Percentiles rank a stretch among this genome's conserved stretches.
Evolutionary conservation across 129 eudicot genomes (phyloP).

Genomic region (Erigeron canadensis): DNA sequence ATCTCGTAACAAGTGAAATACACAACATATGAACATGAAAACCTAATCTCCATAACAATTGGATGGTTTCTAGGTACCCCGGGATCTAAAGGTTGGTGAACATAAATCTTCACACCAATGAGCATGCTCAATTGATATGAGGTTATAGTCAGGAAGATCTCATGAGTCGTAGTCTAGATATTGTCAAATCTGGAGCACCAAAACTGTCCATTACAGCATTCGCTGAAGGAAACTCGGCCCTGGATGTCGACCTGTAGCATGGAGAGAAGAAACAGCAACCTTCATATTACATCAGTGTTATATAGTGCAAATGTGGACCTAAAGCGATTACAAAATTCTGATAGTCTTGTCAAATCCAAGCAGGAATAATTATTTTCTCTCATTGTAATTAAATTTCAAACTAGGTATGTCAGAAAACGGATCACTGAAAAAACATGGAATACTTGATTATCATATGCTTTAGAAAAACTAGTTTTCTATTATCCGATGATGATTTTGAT

Average conservation of each 20-base stretch:
- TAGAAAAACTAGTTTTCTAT: neutral
- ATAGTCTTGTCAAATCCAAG: neutral
- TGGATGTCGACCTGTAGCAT: constrained; percentile 56
- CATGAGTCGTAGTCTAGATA: constrained; percentile 54
- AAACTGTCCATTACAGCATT: constrained; percentile 71
- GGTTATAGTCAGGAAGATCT: constrained; percentile 35
- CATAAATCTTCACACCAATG: neutral
- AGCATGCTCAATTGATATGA: neutral
- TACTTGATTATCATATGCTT: neutral
- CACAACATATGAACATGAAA: constrained; percentile 21
- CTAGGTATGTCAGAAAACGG: neutral
- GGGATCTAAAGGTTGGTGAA: neutral
- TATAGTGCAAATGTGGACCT: neutral
- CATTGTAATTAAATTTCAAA: neutral
- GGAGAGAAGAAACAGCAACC: neutral
- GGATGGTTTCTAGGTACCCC: neutral
- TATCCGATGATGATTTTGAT: too few relatives aligned
- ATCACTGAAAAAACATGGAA: neutral
- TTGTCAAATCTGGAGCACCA: constrained; percentile 77
- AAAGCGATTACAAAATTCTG: too few relatives aligned
- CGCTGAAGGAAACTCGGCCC: constrained; percentile 85
- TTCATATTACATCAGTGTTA: neutral
- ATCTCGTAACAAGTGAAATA: neutral
- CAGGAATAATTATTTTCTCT: neutral
- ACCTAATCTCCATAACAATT: constrained; percentile 2